A percentile compares a stretch with the other conserved stretches of the same genome.
Evolutionary conservation across 139 green algal species (phyloP).

Genomic region (Ostreobium quekettii): DNA sequence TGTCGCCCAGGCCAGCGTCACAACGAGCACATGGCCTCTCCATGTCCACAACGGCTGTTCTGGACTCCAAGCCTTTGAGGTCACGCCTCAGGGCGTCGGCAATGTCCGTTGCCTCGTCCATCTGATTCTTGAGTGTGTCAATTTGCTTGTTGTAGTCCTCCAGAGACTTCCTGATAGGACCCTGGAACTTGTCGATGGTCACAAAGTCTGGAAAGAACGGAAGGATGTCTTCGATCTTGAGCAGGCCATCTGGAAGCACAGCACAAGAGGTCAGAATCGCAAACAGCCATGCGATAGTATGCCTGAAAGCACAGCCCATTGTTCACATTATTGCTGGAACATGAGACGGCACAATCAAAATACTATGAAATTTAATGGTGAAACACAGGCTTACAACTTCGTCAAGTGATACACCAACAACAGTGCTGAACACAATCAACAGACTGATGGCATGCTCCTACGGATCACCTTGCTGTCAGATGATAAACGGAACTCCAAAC

Average conservation of each 20-base stretch:
- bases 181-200: slow-evolving; percentile 91
- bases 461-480: too few species aligned
- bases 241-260: slow-evolving; percentile 43
- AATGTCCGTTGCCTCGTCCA: slow-evolving; percentile 64
- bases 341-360: too few species aligned
- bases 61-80: slow-evolving; percentile 30
- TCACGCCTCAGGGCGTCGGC: slow-evolving; percentile 56
- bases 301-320: too few species aligned
- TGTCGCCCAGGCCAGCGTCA: slow-evolving; percentile 28
- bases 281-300: too few species aligned
- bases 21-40: slow-evolving; percentile 5
- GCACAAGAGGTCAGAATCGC: neutral
- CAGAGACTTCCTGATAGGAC: slow-evolving; percentile 70
- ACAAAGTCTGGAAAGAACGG: slow-evolving; percentile 96
- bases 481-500: too few species aligned
- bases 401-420: too few species aligned
- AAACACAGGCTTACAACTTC: too few species aligned
- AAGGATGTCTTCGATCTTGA: slow-evolving; percentile 94
- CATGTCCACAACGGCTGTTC: slow-evolving; percentile 13
- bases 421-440: too few species aligned
- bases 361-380: too few species aligned
- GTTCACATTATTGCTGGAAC: too few species aligned
- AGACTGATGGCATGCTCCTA: too few species aligned
- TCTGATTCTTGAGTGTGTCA: slow-evolving; percentile 55
- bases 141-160: slow-evolving; percentile 84